These are phyloP conservation scores for Periconia sp. DNA, from an alignment of 2,329 filamentous ascomycete species.

Conservation along the genomic window DNA sequence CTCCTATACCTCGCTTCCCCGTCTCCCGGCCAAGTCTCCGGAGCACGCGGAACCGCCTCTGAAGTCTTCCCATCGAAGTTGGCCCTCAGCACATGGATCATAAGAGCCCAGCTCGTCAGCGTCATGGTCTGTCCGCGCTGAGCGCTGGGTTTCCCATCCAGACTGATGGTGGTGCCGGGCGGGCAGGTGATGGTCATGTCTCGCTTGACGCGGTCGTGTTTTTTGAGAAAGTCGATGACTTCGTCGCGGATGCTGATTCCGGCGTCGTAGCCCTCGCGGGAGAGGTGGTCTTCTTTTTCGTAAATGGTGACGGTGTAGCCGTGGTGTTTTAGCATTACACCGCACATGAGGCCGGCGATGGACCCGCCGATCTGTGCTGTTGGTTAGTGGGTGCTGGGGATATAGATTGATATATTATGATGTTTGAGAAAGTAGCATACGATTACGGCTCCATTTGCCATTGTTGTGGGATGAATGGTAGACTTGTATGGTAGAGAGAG, in stretches of 20 bases:
- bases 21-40: background rate
- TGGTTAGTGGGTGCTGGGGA: no score
- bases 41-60: slow-evolving; percentile 5
- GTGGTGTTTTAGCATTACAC: slow-evolving; percentile 12
- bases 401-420: no score
- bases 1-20: no score
- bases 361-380: no score
- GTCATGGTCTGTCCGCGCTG: background rate
- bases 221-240: slow-evolving; percentile 5
- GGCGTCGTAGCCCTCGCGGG: slow-evolving; percentile 6
- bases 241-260: slow-evolving; percentile 5
- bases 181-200: background rate
- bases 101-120: slow-evolving; percentile 5
- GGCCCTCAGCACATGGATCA: slow-evolving; percentile 5
- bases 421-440: no score
- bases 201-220: slow-evolving; percentile 3
- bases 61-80: slow-evolving; percentile 10
- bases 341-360: slow-evolving; percentile 8
- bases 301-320: slow-evolving; percentile 11
- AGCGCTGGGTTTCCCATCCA: background rate
- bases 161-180: background rate
- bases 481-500: no score
- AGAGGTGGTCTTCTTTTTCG: slow-evolving; percentile 1
- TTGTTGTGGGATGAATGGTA: no score
- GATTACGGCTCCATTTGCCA: no score